Conservation (phyloP, 1,139 yeast genomes). For the Taiozyma sp. region DNA sequence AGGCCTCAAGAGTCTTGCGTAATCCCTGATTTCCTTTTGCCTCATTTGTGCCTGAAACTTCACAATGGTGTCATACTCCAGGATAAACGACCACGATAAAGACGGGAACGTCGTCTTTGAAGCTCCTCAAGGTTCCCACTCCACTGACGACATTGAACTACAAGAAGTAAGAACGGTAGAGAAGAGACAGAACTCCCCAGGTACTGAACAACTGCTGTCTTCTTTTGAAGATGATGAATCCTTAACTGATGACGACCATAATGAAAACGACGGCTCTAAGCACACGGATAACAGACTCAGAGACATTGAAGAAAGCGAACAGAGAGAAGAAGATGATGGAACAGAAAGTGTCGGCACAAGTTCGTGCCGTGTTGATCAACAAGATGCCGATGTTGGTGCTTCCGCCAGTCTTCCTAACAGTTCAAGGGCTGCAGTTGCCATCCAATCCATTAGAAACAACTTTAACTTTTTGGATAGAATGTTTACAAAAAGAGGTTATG, state of each 20-base stretch:
- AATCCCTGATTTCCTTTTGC: neutral
- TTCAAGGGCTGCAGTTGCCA: slow-evolving; percentile 2
- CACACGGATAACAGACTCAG: neutral
- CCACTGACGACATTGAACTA: slow-evolving; percentile 9
- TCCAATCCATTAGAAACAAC: slow-evolving; percentile 16
- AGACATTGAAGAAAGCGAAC: slow-evolving; percentile 4
- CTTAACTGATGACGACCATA: neutral
- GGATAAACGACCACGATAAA: neutral
- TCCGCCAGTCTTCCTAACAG: neutral
- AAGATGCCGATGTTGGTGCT: neutral
- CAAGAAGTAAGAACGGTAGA: slow-evolving; percentile 2
- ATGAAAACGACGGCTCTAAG: neutral
- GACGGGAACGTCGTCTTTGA: slow-evolving; percentile 3
- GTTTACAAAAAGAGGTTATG: slow-evolving; percentile 20
- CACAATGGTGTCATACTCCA: slow-evolving; percentile 5
- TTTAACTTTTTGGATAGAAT: slow-evolving; percentile 33
- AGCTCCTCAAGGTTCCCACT: neutral
- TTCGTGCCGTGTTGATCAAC: neutral
- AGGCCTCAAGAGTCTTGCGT: neutral
- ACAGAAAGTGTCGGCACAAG: neutral
- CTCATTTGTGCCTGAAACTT: neutral
- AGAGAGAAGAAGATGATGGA: neutral
- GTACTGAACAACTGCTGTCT: neutral
- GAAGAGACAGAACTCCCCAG: neutral
- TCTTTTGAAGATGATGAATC: slow-evolving; percentile 15